Conservation (phyloP, 495 filamentous ascomycete species). For the Aspergillus ostianus region DNA sequence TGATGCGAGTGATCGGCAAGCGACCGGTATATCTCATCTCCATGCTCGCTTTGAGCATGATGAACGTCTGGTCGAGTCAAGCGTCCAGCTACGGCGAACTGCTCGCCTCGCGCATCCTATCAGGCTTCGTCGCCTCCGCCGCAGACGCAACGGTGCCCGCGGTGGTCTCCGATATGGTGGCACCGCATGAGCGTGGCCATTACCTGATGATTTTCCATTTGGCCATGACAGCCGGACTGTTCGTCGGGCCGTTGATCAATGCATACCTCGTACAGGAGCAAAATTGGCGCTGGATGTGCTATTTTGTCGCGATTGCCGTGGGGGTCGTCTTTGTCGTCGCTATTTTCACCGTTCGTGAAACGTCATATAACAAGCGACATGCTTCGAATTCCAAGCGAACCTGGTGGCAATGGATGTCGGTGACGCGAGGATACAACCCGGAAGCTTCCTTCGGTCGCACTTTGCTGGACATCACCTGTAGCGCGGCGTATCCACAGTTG, state of each 20-base stretch:
- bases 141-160: conserved; percentile 34
- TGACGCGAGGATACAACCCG: conserved; percentile 24
- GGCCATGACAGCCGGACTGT: conserved; percentile 29
- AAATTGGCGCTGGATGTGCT: conserved; percentile 36
- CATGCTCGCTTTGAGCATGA: conserved; percentile 25
- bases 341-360: conserved; percentile 30
- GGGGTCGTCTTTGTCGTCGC: conserved; percentile 18
- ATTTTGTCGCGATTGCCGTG: conserved; percentile 27
- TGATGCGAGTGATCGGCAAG: conserved; percentile 32
- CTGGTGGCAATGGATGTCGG: conserved; percentile 26
- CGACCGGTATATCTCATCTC: conserved; percentile 31
- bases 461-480: conserved; percentile 23
- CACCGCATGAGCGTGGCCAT: conserved; percentile 32
- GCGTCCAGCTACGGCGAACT: conserved; percentile 27
- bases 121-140: conserved; percentile 28
- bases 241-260: conserved; percentile 34
- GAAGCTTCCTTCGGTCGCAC: conserved; percentile 28
- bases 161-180: conserved; percentile 32
- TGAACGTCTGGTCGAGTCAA: conserved; percentile 31
- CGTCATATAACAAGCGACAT: conserved; percentile 19
- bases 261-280: conserved; percentile 31
- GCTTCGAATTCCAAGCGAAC: conserved; percentile 14
- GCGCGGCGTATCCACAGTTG: conserved; percentile 29
- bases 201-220: conserved; percentile 38
- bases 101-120: conserved; percentile 30